These are phyloP conservation scores for Amanita phalloides DNA, from an alignment of 768 basidiomycete species.

Conservation along the genomic window DNA sequence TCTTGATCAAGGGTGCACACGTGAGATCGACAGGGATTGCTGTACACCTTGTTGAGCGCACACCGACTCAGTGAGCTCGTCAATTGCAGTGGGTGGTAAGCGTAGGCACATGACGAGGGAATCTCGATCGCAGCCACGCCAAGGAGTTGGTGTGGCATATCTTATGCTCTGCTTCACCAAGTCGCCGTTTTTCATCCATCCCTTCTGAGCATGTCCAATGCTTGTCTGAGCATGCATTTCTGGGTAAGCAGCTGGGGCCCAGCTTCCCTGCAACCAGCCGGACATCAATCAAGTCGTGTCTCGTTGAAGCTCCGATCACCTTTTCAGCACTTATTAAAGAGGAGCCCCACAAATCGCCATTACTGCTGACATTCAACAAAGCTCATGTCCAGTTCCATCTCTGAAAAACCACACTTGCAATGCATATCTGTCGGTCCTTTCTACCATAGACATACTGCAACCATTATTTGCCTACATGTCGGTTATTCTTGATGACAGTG, in stretches of 20 bases:
- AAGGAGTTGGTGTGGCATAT: neutral
- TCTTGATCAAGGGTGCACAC: no score
- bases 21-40: constrained; percentile 23
- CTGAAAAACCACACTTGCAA: constrained; percentile 2
- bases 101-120: neutral
- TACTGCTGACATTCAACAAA: constrained; percentile 9
- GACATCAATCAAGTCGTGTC: neutral
- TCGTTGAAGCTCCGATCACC: constrained; percentile 7
- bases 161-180: neutral
- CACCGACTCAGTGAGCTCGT: no score
- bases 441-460: constrained; percentile 30
- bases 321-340: neutral
- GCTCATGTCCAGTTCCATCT: constrained; percentile 1
- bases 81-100: no score
- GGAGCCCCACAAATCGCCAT: constrained; percentile 7
- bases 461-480: constrained; percentile 64
- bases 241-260: neutral
- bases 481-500: constrained; percentile 10
- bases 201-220: neutral
- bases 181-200: neutral
- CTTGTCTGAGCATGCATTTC: neutral
- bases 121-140: neutral
- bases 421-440: constrained; percentile 7
- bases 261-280: neutral
- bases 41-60: neutral